phyloP scores from a whole-genome alignment of 2,329 filamentous ascomycete genomes.

The Ophiostoma australiae region DNA sequence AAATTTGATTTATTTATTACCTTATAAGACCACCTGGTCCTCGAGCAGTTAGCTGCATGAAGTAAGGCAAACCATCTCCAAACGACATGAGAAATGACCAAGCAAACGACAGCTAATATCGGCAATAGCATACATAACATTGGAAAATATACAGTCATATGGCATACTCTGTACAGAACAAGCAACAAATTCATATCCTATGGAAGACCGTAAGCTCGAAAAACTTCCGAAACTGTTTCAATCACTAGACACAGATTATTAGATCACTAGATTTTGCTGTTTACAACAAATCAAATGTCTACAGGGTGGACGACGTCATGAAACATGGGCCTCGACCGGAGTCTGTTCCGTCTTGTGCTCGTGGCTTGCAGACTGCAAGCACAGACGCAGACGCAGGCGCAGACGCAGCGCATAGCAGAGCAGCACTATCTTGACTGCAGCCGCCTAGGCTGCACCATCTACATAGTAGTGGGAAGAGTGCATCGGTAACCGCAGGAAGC shows the following conservation, averaged over 20 bases:
- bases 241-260: neutral
- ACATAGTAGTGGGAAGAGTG: neutral
- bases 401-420: too few species aligned
- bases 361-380: neutral
- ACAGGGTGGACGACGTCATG: conserved; percentile 4
- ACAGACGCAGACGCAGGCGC: neutral
- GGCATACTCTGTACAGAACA: too few species aligned
- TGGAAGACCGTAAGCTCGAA: neutral
- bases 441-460: neutral
- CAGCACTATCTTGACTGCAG: neutral
- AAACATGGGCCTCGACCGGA: neutral
- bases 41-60: neutral
- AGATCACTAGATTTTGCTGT: neutral
- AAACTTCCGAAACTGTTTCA: neutral
- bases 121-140: neutral
- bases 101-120: neutral
- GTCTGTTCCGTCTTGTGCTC: neutral
- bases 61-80: neutral
- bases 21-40: neutral
- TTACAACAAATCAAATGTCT: too few species aligned
- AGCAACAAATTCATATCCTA: neutral
- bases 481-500: neutral
- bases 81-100: neutral
- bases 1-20: neutral
- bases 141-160: too few species aligned